Percentiles rank a stretch among this genome's conserved stretches.
Conservation (phyloP, 257 asterid species). For the Solanum ossicruentum region DNA sequence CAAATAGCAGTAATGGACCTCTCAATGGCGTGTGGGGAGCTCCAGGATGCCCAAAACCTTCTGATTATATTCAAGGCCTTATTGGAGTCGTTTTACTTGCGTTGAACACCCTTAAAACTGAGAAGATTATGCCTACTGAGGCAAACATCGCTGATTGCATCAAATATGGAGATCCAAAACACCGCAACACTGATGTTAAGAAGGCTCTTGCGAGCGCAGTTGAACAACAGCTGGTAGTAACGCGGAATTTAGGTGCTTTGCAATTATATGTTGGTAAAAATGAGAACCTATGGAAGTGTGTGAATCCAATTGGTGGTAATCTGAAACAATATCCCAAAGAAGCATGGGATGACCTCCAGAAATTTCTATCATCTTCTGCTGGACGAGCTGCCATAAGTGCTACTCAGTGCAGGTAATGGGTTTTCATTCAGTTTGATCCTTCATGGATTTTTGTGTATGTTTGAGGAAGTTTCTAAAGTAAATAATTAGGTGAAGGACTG, state of each 20-base stretch:
- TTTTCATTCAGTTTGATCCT: background rate
- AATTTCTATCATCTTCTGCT: slow-evolving; percentile 54
- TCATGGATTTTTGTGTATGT: background rate
- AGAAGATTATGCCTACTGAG: slow-evolving; percentile 81
- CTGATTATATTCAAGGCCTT: slow-evolving; percentile 64
- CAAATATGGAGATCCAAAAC: slow-evolving; percentile 49
- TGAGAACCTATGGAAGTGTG: slow-evolving; percentile 74
- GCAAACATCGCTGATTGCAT: slow-evolving; percentile 72
- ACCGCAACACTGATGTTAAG: slow-evolving; percentile 70
- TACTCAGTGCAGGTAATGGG: slow-evolving; percentile 59
- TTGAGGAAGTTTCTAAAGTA: background rate
- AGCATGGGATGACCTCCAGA: slow-evolving; percentile 74
- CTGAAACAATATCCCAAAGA: slow-evolving; percentile 32
- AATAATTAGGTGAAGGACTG: background rate
- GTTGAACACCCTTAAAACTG: slow-evolving; percentile 64
- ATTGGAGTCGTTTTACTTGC: slow-evolving; percentile 73
- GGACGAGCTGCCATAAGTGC: slow-evolving; percentile 64
- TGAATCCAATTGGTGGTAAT: slow-evolving; percentile 55
- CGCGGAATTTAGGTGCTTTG: slow-evolving; percentile 42
- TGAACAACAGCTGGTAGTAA: slow-evolving; percentile 73
- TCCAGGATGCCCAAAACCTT: slow-evolving; percentile 57
- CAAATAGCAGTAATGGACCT: slow-evolving; percentile 17
- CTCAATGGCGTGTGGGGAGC: slow-evolving; percentile 51
- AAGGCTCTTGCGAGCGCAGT: slow-evolving; percentile 73
- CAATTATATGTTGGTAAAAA: slow-evolving; percentile 66